Percentiles rank a stretch among this genome's conserved stretches.
Evolutionary conservation across 306 rosid species (phyloP).

Genomic region (Dalbergia cochinchinensis): DNA sequence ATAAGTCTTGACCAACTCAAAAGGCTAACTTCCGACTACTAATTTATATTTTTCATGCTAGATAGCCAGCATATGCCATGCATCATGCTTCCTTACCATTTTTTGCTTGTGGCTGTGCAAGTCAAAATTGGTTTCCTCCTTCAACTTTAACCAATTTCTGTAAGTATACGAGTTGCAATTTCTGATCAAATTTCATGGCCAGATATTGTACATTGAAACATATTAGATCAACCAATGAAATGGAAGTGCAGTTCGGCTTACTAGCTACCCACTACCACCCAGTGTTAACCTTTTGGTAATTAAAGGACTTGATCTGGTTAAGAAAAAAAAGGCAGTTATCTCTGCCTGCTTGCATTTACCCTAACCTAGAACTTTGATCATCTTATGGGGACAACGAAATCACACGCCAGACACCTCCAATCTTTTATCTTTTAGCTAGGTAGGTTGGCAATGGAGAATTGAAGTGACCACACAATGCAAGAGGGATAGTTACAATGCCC

Average conservation of each 20-base stretch:
- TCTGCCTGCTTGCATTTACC: not conserved
- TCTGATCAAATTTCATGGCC: not conserved
- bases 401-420: not conserved
- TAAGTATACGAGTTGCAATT: not conserved
- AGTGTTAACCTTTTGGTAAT: not conserved
- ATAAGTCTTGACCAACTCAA: not conserved
- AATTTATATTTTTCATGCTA: not conserved
- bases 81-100: constrained; percentile 2
- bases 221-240: not conserved
- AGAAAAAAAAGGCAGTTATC: constrained; percentile 19
- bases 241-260: not conserved
- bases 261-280: too few species aligned
- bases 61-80: constrained; percentile 13
- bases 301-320: not conserved
- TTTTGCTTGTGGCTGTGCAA: not conserved
- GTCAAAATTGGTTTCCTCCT: constrained; percentile 4
- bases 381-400: constrained; percentile 16
- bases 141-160: not conserved
- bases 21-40: not conserved
- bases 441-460: not conserved
- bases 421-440: not conserved
- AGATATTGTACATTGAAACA: not conserved
- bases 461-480: not conserved
- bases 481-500: not conserved
- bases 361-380: not conserved